Evolutionary conservation across 352 stramenopile species (phyloP).

Genomic region (Hyaloperonospora brassicae): DNA sequence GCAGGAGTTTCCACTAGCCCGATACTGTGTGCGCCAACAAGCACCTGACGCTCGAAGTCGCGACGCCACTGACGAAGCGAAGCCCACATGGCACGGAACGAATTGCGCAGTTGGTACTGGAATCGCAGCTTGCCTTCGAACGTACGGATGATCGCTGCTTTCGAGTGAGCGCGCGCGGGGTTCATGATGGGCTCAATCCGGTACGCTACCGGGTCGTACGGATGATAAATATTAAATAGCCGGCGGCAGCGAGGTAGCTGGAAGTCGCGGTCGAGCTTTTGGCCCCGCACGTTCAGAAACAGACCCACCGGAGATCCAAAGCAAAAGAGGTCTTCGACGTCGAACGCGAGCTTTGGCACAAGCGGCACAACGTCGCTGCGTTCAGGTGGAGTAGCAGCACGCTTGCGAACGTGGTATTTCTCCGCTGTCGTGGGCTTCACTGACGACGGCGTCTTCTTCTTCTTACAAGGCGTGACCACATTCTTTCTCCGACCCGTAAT

Average conservation of each 20-base stretch:
- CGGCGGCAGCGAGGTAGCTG: conserved; percentile 67
- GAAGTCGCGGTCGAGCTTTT: conserved; percentile 64
- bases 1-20: conserved; percentile 54
- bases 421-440: conserved; percentile 14
- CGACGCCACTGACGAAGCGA: conserved; percentile 63
- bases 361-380: conserved; percentile 12
- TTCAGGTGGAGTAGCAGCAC: conserved; percentile 7
- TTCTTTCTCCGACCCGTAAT: conserved; percentile 13
- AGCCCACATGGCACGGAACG: conserved; percentile 72
- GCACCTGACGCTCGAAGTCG: conserved; percentile 70
- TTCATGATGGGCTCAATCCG: conserved; percentile 93
- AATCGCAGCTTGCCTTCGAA: conserved; percentile 79
- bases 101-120: conserved; percentile 81
- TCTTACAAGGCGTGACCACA: conserved; percentile 10
- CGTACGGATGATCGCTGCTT: conserved; percentile 76
- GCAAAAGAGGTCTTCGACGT: conserved; percentile 84
- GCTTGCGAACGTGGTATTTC: conserved; percentile 16
- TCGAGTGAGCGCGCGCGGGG: conserved; percentile 55
- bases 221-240: conserved; percentile 94
- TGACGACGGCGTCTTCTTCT: conserved; percentile 24
- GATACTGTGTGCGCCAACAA: conserved; percentile 56
- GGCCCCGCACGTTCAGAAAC: conserved; percentile 88
- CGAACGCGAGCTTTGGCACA: conserved; percentile 62
- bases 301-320: conserved; percentile 87
- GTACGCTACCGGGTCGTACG: conserved; percentile 92